These are phyloP conservation scores for Blastomyces emzantsi DNA, from an alignment of 2,329 filamentous ascomycete genomes.

Conservation along the genomic window DNA sequence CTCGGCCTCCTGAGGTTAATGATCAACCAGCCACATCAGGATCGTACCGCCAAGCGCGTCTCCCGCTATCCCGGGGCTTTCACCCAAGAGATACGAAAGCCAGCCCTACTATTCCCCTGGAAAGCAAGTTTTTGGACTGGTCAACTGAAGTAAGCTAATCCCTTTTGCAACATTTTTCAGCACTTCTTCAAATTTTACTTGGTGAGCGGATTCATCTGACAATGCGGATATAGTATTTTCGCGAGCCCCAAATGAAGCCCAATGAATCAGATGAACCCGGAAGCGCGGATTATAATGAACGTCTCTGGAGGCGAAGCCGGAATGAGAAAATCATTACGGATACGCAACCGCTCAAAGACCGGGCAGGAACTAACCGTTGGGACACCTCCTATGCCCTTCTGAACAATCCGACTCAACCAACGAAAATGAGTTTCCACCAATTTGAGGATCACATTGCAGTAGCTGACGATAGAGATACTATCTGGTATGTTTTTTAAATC, in stretches of 20 bases:
- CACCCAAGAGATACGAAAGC: slow-evolving; percentile 51
- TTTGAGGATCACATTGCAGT: slow-evolving; percentile 95
- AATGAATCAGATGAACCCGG: slow-evolving; percentile 94
- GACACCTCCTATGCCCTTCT: slow-evolving; percentile 73
- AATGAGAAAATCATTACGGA: slow-evolving; percentile 89
- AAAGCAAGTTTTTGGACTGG: slow-evolving; percentile 85
- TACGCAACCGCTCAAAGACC: slow-evolving; percentile 86
- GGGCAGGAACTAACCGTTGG: slow-evolving; percentile 79
- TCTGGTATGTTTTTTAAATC: slow-evolving; percentile 44
- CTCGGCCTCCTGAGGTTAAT: slow-evolving; percentile 62
- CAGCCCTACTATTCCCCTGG: slow-evolving; percentile 60
- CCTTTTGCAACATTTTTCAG: slow-evolving; percentile 13
- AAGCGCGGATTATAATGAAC: slow-evolving; percentile 90
- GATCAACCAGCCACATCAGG: slow-evolving; percentile 58
- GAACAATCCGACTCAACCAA: slow-evolving; percentile 80
- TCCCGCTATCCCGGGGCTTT: slow-evolving; percentile 72
- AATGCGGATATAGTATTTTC: slow-evolving; percentile 61
- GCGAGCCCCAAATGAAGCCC: slow-evolving; percentile 95
- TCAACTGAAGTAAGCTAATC: slow-evolving; percentile 59
- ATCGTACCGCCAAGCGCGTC: slow-evolving; percentile 65
- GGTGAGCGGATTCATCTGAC: slow-evolving; percentile 21
- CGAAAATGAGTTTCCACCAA: slow-evolving; percentile 93
- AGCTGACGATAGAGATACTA: slow-evolving; percentile 83
- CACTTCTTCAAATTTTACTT: neutral
- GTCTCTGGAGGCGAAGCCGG: slow-evolving; percentile 81